Evolutionary conservation across 1,284 basidiomycete species (phyloP).

Genomic region (Leccinum griseonigrum): DNA sequence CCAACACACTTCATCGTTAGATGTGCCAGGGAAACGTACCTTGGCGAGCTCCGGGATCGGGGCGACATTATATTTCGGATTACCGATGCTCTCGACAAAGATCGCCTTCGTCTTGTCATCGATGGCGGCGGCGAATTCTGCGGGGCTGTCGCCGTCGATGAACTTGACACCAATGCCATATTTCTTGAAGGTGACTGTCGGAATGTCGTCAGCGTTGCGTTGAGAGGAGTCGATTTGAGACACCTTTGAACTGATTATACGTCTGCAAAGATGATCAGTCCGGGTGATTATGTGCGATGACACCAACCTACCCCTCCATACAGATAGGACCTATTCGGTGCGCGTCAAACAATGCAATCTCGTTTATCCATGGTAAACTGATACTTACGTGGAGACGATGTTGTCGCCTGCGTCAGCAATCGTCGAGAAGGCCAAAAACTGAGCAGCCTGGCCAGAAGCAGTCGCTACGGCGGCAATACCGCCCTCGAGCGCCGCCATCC

Average conservation of each 20-base stretch:
- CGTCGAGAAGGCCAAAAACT: constrained; percentile 72
- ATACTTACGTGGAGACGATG: constrained; percentile 64
- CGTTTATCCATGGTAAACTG: neutral
- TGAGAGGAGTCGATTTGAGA: neutral
- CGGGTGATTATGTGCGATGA: neutral
- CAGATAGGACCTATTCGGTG: constrained; percentile 40
- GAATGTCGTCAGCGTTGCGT: neutral
- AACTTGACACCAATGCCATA: constrained; percentile 78
- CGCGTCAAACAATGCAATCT: neutral
- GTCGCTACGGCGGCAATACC: constrained; percentile 77
- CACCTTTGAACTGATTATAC: constrained; percentile 87
- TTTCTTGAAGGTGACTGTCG: constrained; percentile 67
- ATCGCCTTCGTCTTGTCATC: constrained; percentile 76
- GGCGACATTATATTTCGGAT: constrained; percentile 74
- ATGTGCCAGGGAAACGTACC: constrained; percentile 29
- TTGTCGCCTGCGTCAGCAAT: constrained; percentile 72
- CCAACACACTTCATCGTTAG: neutral
- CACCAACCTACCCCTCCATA: constrained; percentile 58
- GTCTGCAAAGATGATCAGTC: constrained; percentile 43
- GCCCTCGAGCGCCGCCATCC: constrained; percentile 82
- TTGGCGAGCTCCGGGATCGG: constrained; percentile 70
- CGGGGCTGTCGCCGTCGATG: constrained; percentile 58
- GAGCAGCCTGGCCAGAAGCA: constrained; percentile 76
- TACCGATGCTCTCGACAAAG: constrained; percentile 81
- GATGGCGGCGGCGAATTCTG: constrained; percentile 68